Evolutionary conservation across 768 basidiomycete species (phyloP), one percentile per base, ranked within the genome.

Genomic region (Collybiopsis confluens): DNA sequence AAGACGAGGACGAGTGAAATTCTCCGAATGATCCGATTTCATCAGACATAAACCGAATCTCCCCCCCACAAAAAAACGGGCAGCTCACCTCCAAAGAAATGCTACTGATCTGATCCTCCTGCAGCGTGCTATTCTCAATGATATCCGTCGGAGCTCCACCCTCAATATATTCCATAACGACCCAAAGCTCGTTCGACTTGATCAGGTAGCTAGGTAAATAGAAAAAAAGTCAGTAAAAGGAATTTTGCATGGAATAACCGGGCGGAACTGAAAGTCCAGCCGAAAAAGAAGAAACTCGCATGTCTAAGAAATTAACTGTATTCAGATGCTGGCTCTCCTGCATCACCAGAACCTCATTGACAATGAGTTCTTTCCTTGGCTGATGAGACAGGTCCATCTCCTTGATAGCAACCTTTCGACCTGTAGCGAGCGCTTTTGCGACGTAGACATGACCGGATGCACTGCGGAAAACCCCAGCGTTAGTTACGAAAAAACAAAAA

Each of bases 81-180:
- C 11, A 20, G 68, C 86, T 59, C 59, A 94, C 96, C 83, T 98
- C 97, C 0, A 88, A 76, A 64, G 80, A 89, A 59, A 98, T 97
- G 62, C 88, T 88, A 13, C 91, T 85, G 46, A 98, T 96, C 72
- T 98, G 94, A 64, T 94, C 92, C 72, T 98, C 94, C 65, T 91
- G 91, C 57, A 98, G 70, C 38, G 90, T 83, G 68, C 98, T 98
- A 62, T 95, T 93, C 74, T 98, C 96, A 62, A 99, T 98, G 41
- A 99, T 88, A 70, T 98, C 96, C 23, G 94, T 98, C 63, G 98
- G 74, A 16, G 96, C 94, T 37, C 97, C 95, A 50, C 94, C 94
- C 70, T 98, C 94, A 95, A 98, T 98, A 65, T 91, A 96, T 72
- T 98, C 94, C 94, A 96, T 98, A 55, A 96, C 93, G 41, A 97